A percentile compares a stretch with the other conserved stretches of the same genome.
phyloP scores from a whole-genome alignment of 2,329 filamentous ascomycete species.

The Westerdykella ornata region DNA sequence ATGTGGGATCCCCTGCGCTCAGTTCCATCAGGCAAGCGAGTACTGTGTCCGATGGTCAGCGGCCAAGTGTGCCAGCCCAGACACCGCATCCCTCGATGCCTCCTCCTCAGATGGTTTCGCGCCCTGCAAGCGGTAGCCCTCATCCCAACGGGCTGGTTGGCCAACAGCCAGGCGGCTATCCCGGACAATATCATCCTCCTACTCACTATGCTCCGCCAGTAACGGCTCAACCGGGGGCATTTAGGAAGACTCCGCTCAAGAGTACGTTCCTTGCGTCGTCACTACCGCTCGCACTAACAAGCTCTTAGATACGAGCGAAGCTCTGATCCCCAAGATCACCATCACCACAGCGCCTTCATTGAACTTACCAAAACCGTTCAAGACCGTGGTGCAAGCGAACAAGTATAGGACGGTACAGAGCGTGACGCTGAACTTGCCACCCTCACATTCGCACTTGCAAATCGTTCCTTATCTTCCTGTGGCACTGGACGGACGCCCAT shows the following conservation, averaged over 20 bases:
- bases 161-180: conserved; percentile 20
- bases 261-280: conserved; percentile 34
- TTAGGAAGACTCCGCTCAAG: conserved; percentile 38
- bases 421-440: conserved; percentile 62
- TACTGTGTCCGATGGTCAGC: conserved; percentile 28
- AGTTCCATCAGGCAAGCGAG: conserved; percentile 35
- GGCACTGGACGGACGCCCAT: conserved; percentile 60
- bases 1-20: conserved; percentile 42
- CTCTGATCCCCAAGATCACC: conserved; percentile 60
- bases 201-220: conserved; percentile 27
- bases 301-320: conserved; percentile 42
- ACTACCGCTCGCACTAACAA: conserved; percentile 13
- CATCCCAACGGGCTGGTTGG: conserved; percentile 31
- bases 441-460: conserved; percentile 63
- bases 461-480: conserved; percentile 61
- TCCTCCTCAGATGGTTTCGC: conserved; percentile 34
- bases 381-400: conserved; percentile 59
- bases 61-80: conserved; percentile 25
- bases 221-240: conserved; percentile 25
- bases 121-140: conserved; percentile 39
- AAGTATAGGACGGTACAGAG: conserved; percentile 62
- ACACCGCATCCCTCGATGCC: conserved; percentile 34
- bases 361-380: conserved; percentile 55
- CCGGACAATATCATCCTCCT: conserved; percentile 27
- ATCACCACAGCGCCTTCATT: conserved; percentile 63